These are phyloP conservation scores for Xerocomellus intermedius DNA, from an alignment of 768 basidiomycete genomes.

Conservation along the genomic window DNA sequence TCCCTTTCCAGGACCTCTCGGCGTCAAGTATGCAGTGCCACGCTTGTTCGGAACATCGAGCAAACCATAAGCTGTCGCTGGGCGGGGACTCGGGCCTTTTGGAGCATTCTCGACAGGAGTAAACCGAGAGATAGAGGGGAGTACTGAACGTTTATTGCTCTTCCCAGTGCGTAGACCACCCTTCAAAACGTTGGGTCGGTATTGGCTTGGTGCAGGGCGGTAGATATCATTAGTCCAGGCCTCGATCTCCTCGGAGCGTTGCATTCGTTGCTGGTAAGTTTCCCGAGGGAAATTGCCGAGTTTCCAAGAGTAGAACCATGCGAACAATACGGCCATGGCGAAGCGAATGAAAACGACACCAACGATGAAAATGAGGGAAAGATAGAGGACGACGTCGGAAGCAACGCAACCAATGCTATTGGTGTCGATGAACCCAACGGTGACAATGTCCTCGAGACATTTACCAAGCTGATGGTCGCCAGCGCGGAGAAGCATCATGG, in stretches of 20 bases:
- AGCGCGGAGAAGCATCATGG: conserved; percentile 78
- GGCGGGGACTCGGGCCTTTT: conserved; percentile 52
- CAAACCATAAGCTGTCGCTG: conserved; percentile 64
- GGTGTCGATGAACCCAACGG: conserved; percentile 93
- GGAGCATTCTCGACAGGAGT: conserved; percentile 67
- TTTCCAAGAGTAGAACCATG: conserved; percentile 98
- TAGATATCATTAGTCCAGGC: conserved; percentile 97
- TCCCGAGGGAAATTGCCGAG: conserved; percentile 92
- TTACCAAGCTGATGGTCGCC: conserved; percentile 65
- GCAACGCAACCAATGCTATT: conserved; percentile 95
- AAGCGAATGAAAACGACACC: conserved; percentile 96
- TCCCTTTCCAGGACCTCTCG: conserved; percentile 43
- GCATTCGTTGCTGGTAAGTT: conserved; percentile 89
- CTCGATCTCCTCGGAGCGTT: conserved; percentile 87
- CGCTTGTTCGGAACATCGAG: conserved; percentile 66
- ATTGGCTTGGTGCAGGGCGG: conserved; percentile 84
- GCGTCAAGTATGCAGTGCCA: conserved; percentile 48
- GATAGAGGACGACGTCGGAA: conserved; percentile 89
- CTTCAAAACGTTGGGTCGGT: conserved; percentile 86
- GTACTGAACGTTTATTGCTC: conserved; percentile 51
- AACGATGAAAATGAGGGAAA: conserved; percentile 95
- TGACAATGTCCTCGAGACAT: conserved; percentile 84
- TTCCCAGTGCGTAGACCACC: conserved; percentile 56
- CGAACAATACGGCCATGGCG: conserved; percentile 93
- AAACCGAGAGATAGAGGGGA: conserved; percentile 71